phyloP scores from a whole-genome alignment of 202 grass and related monocot species.

The Elaeis oleifera region DNA sequence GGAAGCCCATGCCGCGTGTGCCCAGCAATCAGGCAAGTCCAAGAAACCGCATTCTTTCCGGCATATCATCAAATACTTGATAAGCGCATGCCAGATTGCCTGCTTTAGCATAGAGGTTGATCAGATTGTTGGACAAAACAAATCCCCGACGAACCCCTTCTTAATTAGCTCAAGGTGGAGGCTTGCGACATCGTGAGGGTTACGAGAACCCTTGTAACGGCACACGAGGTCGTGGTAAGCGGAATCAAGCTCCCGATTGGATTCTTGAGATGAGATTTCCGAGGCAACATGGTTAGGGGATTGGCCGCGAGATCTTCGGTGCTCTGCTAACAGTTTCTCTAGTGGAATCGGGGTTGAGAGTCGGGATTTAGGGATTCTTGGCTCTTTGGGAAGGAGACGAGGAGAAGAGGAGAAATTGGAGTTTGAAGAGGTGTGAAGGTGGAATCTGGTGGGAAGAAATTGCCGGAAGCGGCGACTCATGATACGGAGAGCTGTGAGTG shows the following conservation, averaged over 20 bases:
- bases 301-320: neutral
- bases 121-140: conserved; percentile 58
- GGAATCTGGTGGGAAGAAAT: neutral
- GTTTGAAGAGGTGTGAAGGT: no score
- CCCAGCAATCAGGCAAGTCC: conserved; percentile 65
- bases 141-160: conserved; percentile 36
- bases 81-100: conserved; percentile 28
- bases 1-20: conserved; percentile 32
- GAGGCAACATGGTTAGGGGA: neutral
- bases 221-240: conserved; percentile 7
- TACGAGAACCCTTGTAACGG: conserved; percentile 9
- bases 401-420: no score
- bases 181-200: conserved; percentile 23
- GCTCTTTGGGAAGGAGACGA: no score
- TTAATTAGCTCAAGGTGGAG: conserved; percentile 52
- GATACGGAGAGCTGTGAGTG: neutral
- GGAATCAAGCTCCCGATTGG: neutral
- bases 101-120: conserved; percentile 47
- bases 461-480: neutral
- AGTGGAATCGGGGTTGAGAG: neutral
- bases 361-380: neutral
- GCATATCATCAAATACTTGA: conserved; percentile 51
- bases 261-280: neutral
- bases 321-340: neutral
- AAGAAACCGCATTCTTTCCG: conserved; percentile 51